Evolutionary conservation across 805 yeast species (phyloP).

Genomic region (Saccharomycopsis guyanensis): DNA sequence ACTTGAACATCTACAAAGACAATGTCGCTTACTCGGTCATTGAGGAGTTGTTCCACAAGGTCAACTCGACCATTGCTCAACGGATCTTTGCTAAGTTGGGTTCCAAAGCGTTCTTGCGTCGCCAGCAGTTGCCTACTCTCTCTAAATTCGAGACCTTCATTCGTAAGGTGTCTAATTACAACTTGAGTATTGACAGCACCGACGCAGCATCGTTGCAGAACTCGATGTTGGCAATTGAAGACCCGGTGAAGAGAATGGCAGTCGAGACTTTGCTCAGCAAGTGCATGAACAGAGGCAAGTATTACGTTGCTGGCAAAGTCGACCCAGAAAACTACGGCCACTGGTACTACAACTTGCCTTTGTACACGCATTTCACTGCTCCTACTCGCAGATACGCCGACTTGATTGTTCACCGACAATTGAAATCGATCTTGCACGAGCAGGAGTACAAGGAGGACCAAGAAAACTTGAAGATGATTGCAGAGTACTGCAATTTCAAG

Average conservation of each 20-base stretch:
- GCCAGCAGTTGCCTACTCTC: constrained; percentile 78
- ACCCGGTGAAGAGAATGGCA: constrained; percentile 57
- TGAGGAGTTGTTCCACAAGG: constrained; percentile 72
- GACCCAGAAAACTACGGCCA: constrained; percentile 75
- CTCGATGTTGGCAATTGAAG: constrained; percentile 58
- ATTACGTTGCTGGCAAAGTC: constrained; percentile 80
- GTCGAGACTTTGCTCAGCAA: constrained; percentile 75
- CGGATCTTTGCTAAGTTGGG: constrained; percentile 69
- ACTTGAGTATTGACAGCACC: constrained; percentile 64
- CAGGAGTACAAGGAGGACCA: constrained; percentile 40
- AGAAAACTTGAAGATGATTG: constrained; percentile 68
- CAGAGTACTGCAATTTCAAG: constrained; percentile 92
- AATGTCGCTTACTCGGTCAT: constrained; percentile 49
- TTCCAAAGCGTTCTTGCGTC: constrained; percentile 73
- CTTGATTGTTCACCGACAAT: constrained; percentile 84
- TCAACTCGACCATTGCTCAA: constrained; percentile 81
- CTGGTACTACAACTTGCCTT: constrained; percentile 72
- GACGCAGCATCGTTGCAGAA: constrained; percentile 63
- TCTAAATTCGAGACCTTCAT: constrained; percentile 75
- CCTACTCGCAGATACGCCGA: constrained; percentile 92
- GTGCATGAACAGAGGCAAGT: constrained; percentile 78
- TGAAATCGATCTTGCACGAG: constrained; percentile 52
- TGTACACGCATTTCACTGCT: constrained; percentile 89
- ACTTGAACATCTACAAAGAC: constrained; percentile 64
- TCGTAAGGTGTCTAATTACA: constrained; percentile 58